phyloP scores from a whole-genome alignment of 805 yeast species.

The Yamadazyma philogaea region DNA sequence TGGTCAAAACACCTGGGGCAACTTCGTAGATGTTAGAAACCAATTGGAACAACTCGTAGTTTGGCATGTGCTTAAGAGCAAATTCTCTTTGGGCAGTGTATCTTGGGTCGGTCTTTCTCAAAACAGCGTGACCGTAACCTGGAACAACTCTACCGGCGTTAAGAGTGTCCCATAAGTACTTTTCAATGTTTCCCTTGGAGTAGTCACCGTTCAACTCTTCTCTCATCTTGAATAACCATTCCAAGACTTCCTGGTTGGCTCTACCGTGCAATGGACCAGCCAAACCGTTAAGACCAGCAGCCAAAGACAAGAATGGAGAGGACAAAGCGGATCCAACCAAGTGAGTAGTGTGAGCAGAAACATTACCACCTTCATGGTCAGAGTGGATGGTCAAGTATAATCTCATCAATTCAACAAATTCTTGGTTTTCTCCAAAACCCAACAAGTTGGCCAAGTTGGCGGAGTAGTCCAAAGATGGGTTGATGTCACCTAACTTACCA shows the following conservation, averaged over 20 bases:
- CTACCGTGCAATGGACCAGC: slow-evolving; percentile 87
- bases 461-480: slow-evolving; percentile 62
- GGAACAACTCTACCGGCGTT: slow-evolving; percentile 78
- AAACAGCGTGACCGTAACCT: slow-evolving; percentile 86
- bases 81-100: slow-evolving; percentile 71
- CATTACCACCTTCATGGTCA: slow-evolving; percentile 85
- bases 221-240: slow-evolving; percentile 66
- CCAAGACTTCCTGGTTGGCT: slow-evolving; percentile 82
- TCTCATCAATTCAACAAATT: slow-evolving; percentile 69
- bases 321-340: slow-evolving; percentile 79
- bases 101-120: slow-evolving; percentile 80
- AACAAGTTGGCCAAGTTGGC: slow-evolving; percentile 64
- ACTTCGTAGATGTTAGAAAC: slow-evolving; percentile 64
- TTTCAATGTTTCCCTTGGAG: slow-evolving; percentile 53
- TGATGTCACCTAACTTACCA: slow-evolving; percentile 54
- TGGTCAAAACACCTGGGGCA: slow-evolving; percentile 70
- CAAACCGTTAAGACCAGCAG: slow-evolving; percentile 78
- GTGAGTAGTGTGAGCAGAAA: slow-evolving; percentile 78
- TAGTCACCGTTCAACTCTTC: slow-evolving; percentile 60
- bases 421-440: slow-evolving; percentile 55
- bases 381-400: slow-evolving; percentile 72
- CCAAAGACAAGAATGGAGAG: slow-evolving; percentile 69
- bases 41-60: slow-evolving; percentile 62
- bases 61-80: slow-evolving; percentile 58
- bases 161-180: slow-evolving; percentile 67